phyloP scores from a whole-genome alignment of 192 early-diverging fungal species.

The Tieghemiomyces parasiticus region DNA sequence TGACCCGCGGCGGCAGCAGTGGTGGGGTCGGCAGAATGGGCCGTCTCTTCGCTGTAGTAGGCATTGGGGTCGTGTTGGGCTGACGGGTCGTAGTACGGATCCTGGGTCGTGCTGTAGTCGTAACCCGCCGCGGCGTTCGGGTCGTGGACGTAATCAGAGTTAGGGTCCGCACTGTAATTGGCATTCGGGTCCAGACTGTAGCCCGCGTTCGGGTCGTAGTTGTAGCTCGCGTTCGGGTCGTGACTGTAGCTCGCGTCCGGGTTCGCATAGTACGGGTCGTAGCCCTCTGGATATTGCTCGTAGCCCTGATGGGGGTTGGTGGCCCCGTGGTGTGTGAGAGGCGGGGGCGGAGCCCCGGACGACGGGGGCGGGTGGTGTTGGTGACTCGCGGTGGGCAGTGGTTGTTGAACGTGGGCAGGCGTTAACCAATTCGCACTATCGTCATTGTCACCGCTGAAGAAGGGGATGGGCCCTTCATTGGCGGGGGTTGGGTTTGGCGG shows the following conservation, averaged over 20 bases:
- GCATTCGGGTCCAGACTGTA: too few relatives aligned
- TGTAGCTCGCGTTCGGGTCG: background rate
- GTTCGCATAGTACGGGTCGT: background rate
- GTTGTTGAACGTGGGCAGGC: background rate
- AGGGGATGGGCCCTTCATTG: constrained; percentile 9
- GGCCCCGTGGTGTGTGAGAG: background rate
- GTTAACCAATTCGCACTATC: background rate
- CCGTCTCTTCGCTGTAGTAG: background rate
- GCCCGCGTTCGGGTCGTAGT: background rate
- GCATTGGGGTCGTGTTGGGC: background rate
- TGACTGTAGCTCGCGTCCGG: background rate
- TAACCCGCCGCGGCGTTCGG: background rate
- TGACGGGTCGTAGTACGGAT: background rate
- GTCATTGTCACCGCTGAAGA: background rate
- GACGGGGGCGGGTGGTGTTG: background rate
- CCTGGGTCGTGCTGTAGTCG: background rate
- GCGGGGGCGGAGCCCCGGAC: background rate
- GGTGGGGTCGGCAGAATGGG: background rate
- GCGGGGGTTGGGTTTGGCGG: background rate
- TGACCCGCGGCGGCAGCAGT: background rate
- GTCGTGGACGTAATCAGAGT: background rate
- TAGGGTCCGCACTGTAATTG: background rate
- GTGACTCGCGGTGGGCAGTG: too few relatives aligned
- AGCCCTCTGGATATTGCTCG: too few relatives aligned
- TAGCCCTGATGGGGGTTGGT: background rate